These are phyloP conservation scores for Rhizoctonia solani DNA, from an alignment of 1,284 basidiomycete species.

Conservation along the genomic window DNA sequence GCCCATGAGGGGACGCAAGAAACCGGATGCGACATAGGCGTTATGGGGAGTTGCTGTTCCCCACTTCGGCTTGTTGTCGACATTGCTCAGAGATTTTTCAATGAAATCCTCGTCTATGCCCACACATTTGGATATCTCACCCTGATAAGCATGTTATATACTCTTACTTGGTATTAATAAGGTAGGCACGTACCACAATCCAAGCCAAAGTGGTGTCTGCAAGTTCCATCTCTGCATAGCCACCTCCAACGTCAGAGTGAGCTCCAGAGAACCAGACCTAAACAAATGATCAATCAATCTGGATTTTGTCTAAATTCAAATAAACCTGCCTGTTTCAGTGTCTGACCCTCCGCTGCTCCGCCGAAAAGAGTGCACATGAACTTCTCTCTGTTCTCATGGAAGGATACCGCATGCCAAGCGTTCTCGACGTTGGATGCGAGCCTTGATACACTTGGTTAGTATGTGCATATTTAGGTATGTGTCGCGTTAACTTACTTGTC, in stretches of 20 bases:
- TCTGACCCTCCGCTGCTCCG: not conserved
- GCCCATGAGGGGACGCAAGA: not conserved
- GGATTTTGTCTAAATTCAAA: too few species aligned
- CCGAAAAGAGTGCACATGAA: conserved; percentile 13
- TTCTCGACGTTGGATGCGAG: conserved; percentile 15
- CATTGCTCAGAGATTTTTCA: not conserved
- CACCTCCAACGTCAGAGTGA: conserved; percentile 35
- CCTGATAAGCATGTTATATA: not conserved
- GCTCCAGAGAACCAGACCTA: conserved; percentile 33
- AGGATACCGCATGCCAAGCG: conserved; percentile 29
- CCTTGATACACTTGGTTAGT: too few species aligned
- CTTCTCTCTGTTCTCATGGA: conserved; percentile 26
- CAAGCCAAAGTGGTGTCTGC: conserved; percentile 33
- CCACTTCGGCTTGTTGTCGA: not conserved
- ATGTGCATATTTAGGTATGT: too few species aligned
- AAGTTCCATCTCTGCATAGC: conserved; percentile 30
- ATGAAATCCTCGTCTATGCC: not conserved
- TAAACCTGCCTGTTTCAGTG: conserved; percentile 13
- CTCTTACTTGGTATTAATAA: not conserved
- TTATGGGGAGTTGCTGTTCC: not conserved
- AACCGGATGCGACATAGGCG: not conserved
- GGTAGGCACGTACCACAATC: conserved; percentile 28
- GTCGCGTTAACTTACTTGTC: not conserved
- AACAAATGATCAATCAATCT: not conserved
- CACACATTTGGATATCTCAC: not conserved